Evolutionary conservation across 2,329 filamentous ascomycete genomes (phyloP).

Genomic region (Alternaria longipes): DNA sequence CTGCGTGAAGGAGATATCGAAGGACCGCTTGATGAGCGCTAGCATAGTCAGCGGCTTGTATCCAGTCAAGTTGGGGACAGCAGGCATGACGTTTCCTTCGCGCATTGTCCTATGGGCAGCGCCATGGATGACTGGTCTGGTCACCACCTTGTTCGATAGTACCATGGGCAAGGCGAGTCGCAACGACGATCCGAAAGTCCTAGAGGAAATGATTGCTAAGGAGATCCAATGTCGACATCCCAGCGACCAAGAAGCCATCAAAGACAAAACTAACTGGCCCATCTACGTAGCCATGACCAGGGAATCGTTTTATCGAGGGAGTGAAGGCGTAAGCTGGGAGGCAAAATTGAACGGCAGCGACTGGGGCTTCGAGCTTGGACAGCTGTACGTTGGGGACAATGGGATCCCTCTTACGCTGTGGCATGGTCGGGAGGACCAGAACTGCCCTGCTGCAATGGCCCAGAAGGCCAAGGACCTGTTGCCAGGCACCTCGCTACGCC

Average conservation of each 20-base stretch:
- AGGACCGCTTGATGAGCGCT: constrained; percentile 34
- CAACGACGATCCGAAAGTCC: constrained; percentile 33
- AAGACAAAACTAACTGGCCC: constrained; percentile 31
- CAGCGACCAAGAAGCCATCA: constrained; percentile 33
- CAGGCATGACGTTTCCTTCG: constrained; percentile 37
- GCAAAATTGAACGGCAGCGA: constrained; percentile 36
- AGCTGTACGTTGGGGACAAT: constrained; percentile 31
- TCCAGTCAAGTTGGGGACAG: constrained; percentile 35
- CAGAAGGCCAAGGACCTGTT: constrained; percentile 36
- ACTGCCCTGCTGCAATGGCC: constrained; percentile 37
- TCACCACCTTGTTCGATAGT: constrained; percentile 30
- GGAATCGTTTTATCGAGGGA: constrained; percentile 38
- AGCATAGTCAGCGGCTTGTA: constrained; percentile 40
- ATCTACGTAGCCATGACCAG: constrained; percentile 38
- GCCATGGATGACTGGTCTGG: constrained; percentile 35
- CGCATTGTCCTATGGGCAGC: constrained; percentile 38
- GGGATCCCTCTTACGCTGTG: constrained; percentile 40
- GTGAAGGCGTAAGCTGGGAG: constrained; percentile 42
- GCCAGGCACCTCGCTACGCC: constrained; percentile 27
- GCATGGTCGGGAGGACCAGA: constrained; percentile 46
- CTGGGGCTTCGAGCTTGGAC: constrained; percentile 46
- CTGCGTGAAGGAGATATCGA: constrained; percentile 54
- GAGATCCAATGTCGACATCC: constrained; percentile 31
- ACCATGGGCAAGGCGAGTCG: constrained; percentile 40
- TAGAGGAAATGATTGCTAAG: constrained; percentile 37